Conservation (phyloP, 73 alveolate genomes). For the Breviolum minutum region DNA sequence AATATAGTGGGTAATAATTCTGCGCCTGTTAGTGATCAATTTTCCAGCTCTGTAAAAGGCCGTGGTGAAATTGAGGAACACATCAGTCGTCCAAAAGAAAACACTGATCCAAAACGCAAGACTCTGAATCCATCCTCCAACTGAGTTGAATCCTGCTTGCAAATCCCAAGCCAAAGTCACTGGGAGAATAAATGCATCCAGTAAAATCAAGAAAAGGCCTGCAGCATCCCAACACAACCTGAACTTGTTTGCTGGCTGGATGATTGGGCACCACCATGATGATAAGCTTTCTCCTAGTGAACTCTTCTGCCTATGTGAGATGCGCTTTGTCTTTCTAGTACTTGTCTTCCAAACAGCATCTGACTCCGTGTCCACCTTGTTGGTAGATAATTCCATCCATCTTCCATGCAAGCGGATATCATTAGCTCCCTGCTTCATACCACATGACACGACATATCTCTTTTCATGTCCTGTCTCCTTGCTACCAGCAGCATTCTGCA, state of each 20-base stretch:
- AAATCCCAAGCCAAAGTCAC: conserved; percentile 56
- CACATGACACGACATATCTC: conserved; percentile 57
- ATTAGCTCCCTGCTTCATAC: conserved; percentile 24
- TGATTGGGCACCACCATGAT: neutral
- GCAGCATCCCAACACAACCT: conserved; percentile 42
- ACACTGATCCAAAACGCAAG: conserved; percentile 16
- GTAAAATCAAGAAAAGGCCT: conserved; percentile 16
- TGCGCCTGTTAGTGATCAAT: neutral
- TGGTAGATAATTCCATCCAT: conserved; percentile 76
- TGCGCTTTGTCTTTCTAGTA: conserved; percentile 31
- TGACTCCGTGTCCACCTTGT: neutral
- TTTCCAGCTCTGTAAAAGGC: conserved; percentile 25
- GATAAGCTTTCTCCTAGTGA: neutral
- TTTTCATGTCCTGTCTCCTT: neutral
- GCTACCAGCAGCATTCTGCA: neutral
- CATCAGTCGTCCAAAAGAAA: conserved; percentile 12
- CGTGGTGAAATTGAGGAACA: conserved; percentile 18
- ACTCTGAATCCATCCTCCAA: neutral
- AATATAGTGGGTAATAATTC: neutral
- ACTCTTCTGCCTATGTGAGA: neutral
- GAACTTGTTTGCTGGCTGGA: conserved; percentile 38
- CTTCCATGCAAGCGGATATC: conserved; percentile 75
- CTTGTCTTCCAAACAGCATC: conserved; percentile 1
- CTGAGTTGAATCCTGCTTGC: neutral
- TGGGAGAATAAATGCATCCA: conserved; percentile 55